Evolutionary conservation across 1,284 basidiomycete genomes (phyloP), one percentile per base, ranked within the genome.

Genomic region (Ceratobasidium theobromae): DNA sequence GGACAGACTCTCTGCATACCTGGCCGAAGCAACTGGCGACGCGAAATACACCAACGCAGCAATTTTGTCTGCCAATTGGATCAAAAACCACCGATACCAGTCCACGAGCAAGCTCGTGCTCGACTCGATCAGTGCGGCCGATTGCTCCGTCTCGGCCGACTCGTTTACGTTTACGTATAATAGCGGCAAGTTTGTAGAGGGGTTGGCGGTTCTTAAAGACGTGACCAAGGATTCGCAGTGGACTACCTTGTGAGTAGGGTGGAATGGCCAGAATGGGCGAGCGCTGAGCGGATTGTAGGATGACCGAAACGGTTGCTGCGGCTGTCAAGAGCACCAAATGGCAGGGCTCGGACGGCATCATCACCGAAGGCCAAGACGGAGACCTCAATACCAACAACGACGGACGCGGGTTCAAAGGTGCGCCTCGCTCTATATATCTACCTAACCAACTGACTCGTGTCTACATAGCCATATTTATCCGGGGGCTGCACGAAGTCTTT

Each of bases 111-210:
- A 76, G 54, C 75, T 84, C 16, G 76, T 81, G 2, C 75, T 83
- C 16, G 82, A 84, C 71, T 78, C 78, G 5, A 76, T 83, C 51
- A 74, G 79, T 68, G 80, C 74, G 2, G 73, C 76, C 23, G 77
- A 81, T 58, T 84, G 82, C 72, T 73, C 76, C 1, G 73, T 21
- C 9, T 65, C 51, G 3, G 49, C 51, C 4, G 49, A 65, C 27
- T 52, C 51, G 38, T 65, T 54, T 32, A 62, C 80, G 5, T 83
- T 82, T 72, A 83, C 81, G 0, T 83, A 83, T 69, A 84, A 83
- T 68, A 78, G 74, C 40, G 81, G 82, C 38, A 84, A 84, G 67
- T 80, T 75, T 57, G 75, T 84, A 33, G 81, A 84, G 69, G 83
- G 80, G 1, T 72, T 82, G 32, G 78, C 75, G 43, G 76, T 83